Evolutionary conservation across 2,329 filamentous ascomycete species (phyloP), one percentile per base, ranked within the genome.

Genomic region (Clonostachys rhizophaga): DNA sequence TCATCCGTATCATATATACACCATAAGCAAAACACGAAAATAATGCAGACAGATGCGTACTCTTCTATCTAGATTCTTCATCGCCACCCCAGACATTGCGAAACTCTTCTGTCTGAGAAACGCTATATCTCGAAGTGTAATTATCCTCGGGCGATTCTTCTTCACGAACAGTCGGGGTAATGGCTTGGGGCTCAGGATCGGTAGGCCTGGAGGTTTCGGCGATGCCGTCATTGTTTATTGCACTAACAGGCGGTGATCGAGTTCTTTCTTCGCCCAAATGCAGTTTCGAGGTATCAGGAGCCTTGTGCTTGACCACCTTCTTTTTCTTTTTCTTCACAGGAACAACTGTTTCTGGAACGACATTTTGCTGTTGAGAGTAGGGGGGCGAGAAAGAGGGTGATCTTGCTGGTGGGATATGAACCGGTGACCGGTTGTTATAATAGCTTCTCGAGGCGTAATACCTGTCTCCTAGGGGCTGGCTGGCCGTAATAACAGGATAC

Each of bases 401-500:
- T 10, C 24, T 30, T 30, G 24, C 24, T 10, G 24, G 24, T 30
- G 24, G 24, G 24, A 30, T 9, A 30, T 30, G 24, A 10, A 30
- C 24, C 24, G 24, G 24, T 30, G 24, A 30, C 24, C 24, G 24
- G 24, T 30, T 30, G 9, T 30, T 10, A 30, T 30, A 30, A 10
- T 30, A 30, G 3, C 24, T 10, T 30, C 24, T 30, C 24, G 24
- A 30, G 24, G 24, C 24, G 9, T 30, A 30, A 30, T 30, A 30
- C 9, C 24, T 30, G 49, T 91, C 86, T 47, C 83, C 77, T 33
- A 85, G 76, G 14, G 90, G 87, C 53, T 90, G 81, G 62, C 74
- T 79, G 40, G 78, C 91, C 34, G 91, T 92, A 54, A 97, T 91
- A 30, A 97, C 92, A 20, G 91, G 92, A 65, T 97, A 97, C 89